Evolutionary conservation across 108 stramenopile species (phyloP), one percentile per base, ranked within the genome.

Genomic region (Schizochytrium sp.): DNA sequence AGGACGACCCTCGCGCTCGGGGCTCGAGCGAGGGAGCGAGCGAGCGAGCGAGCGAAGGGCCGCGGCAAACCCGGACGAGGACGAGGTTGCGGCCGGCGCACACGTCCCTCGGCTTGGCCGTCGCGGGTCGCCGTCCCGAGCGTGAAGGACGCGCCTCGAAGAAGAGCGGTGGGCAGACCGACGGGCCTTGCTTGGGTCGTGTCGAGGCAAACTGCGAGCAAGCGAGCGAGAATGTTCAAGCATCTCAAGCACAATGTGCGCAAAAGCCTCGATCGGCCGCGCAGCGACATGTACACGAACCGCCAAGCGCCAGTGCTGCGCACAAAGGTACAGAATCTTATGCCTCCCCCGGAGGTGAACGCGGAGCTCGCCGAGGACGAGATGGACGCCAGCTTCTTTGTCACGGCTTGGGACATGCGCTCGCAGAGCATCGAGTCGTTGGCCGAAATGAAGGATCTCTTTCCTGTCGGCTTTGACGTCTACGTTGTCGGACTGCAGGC

Each of bases 311-410:
- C 45, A 6, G 76, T 83, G 48, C 76, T 83, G 43, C 44, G 48
- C 43, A 53, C 76, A 12, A 83, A 83, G 51, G 76, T 83, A 18
- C 45, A 34, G 76, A 83, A 83, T 23, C 48, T 83, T 1, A 83
- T 53, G 48, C 23, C 48, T 43, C 76, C 76, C 0, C 76, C 76
- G 51, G 23, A 10, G 45, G 3, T 83, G 10, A 3, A 12, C 25
- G 6, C n/a, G 0, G 3, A 47, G 12, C 76, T 83, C 23, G 76
- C 76, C 14, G 51, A 53, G 43, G 51, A 83, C 25, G 51, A 83
- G 0, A 83, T 83, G 76, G 76, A 83, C 51, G 76, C 76, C 51
- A 45, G 43, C n/a, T 83, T 83, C 76, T 83, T 83, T 23, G 51
- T 83, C 19, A 12, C 48, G n/a, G 12, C 76, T 8, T 83, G 76